A percentile compares a stretch with the other conserved stretches of the same genome.
Evolutionary conservation across 495 filamentous ascomycete species (phyloP).

Genomic region (Hyaloscypha hepaticicola): DNA sequence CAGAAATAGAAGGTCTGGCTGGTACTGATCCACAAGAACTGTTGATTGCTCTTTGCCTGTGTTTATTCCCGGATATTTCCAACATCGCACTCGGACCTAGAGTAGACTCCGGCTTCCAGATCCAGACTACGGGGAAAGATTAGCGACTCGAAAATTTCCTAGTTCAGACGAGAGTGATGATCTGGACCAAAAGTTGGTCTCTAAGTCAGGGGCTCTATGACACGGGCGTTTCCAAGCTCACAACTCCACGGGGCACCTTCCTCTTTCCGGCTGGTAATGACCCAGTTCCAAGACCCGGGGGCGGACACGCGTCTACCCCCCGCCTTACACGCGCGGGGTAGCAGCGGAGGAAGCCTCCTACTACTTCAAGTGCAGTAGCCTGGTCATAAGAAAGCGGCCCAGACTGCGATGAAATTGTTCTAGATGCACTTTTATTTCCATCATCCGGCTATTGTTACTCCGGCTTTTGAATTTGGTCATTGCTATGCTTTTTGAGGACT

Average conservation of each 20-base stretch:
- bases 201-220: too few species aligned
- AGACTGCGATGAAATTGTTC: not conserved
- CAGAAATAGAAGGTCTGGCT: too few species aligned
- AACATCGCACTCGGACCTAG: too few species aligned
- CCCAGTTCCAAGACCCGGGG: not conserved
- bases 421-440: not conserved
- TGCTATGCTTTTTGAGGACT: too few species aligned
- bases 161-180: not conserved
- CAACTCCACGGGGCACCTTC: too few species aligned
- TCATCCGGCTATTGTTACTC: not conserved
- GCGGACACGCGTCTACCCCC: not conserved
- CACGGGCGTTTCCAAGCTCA: too few species aligned
- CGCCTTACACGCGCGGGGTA: not conserved
- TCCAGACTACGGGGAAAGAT: not conserved
- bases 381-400: not conserved
- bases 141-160: too few species aligned
- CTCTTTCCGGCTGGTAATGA: not conserved
- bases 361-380: not conserved
- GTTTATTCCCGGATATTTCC: too few species aligned
- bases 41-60: too few species aligned
- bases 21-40: too few species aligned
- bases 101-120: too few species aligned
- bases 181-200: too few species aligned
- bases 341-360: not conserved
- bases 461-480: not conserved